phyloP scores from a whole-genome alignment of 805 yeast genomes.

The Sungouiozyma ichnusensis region DNA sequence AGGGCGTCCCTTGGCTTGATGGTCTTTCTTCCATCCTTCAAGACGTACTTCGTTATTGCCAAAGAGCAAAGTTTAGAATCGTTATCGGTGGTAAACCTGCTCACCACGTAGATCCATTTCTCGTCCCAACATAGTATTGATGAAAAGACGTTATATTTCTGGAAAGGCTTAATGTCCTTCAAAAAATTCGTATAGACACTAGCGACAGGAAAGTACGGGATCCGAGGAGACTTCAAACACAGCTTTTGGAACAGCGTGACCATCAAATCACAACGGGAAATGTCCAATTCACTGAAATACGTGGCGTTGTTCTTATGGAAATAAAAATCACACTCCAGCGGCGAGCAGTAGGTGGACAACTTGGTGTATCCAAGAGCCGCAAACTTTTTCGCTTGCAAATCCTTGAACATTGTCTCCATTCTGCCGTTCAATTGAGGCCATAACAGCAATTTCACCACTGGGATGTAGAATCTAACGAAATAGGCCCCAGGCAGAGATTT shows the following conservation, averaged over 20 bases:
- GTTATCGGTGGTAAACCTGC: constrained; percentile 42
- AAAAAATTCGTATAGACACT: constrained; percentile 57
- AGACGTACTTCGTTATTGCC: constrained; percentile 68
- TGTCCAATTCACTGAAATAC: constrained; percentile 71
- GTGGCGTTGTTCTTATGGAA: constrained; percentile 83
- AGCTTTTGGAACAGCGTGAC: constrained; percentile 45
- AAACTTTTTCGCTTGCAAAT: constrained; percentile 11
- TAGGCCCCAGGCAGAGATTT: constrained; percentile 65
- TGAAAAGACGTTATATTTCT: constrained; percentile 43
- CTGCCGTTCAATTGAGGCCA: constrained; percentile 26
- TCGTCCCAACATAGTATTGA: constrained; percentile 72
- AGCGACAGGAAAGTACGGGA: constrained; percentile 70
- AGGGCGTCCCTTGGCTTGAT: constrained; percentile 55
- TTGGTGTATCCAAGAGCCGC: constrained; percentile 35
- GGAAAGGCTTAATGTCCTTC: constrained; percentile 63
- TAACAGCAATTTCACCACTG: constrained; percentile 34
- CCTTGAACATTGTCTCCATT: constrained; percentile 12
- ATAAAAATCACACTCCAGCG: constrained; percentile 77
- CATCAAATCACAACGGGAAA: constrained; percentile 60
- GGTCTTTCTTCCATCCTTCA: constrained; percentile 70
- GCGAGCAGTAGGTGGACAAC: constrained; percentile 50
- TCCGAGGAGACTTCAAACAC: constrained; percentile 27
- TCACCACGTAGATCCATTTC: constrained; percentile 71
- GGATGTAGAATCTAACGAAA: constrained; percentile 48
- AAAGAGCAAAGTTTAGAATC: constrained; percentile 40